Conservation (phyloP, 306 rosid genomes). For the Trichosanthes truncata region DNA sequence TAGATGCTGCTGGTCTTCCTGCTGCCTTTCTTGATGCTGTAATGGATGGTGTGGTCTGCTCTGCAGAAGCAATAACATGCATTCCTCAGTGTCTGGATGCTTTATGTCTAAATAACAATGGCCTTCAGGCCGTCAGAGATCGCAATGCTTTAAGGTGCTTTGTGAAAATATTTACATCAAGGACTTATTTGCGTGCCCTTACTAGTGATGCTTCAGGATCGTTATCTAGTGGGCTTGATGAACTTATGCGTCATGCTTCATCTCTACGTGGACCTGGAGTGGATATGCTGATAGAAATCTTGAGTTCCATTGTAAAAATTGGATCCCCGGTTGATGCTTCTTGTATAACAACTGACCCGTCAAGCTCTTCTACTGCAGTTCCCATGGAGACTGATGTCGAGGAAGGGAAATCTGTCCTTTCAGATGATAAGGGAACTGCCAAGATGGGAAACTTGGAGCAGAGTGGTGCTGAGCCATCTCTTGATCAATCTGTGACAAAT, state of each 20-base stretch:
- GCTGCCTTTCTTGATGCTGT: slow-evolving; percentile 90
- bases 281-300: slow-evolving; percentile 85
- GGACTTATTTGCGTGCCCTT: slow-evolving; percentile 68
- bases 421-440: slow-evolving; percentile 47
- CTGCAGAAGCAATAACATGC: slow-evolving; percentile 91
- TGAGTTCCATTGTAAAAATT: slow-evolving; percentile 55
- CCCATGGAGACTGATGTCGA: slow-evolving; percentile 93
- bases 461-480: slow-evolving; percentile 36
- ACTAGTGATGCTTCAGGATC: slow-evolving; percentile 74
- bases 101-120: slow-evolving; percentile 70
- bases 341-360: slow-evolving; percentile 35
- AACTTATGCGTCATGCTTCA: slow-evolving; percentile 91
- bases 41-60: slow-evolving; percentile 84
- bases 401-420: slow-evolving; percentile 38
- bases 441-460: slow-evolving; percentile 53
- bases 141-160: slow-evolving; percentile 83
- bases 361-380: slow-evolving; percentile 54
- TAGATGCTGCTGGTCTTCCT: slow-evolving; percentile 90
- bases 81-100: slow-evolving; percentile 97
- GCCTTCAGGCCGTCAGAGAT: slow-evolving; percentile 85
- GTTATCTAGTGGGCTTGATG: slow-evolving; percentile 89
- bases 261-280: slow-evolving; percentile 91
- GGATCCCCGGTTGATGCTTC: slow-evolving; percentile 58
- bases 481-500: slow-evolving; percentile 41
- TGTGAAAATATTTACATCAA: slow-evolving; percentile 87